Evolutionary conservation across 2,329 filamentous ascomycete genomes (phyloP), one percentile per base, ranked within the genome.

Genomic region (Fusarium buxicola): DNA sequence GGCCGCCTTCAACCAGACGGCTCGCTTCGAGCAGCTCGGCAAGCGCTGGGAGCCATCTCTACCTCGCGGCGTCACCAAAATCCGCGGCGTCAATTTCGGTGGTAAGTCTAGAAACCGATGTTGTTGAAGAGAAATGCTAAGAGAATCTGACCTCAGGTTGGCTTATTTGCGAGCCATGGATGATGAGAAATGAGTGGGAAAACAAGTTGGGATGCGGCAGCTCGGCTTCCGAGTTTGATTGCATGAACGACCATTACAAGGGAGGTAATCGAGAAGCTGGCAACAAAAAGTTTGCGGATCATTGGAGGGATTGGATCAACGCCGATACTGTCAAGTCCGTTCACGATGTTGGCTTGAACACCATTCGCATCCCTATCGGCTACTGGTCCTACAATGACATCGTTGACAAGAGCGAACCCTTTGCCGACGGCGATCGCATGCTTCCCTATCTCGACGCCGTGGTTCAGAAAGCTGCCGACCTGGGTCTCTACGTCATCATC

Each of bases 231-330:
- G 63, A 65, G 7, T 65, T 65, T 11, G 63, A 66, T 12, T 65
- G 63, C 21, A 65, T 65, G 63, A 39, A 35, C 1, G 54, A 66
- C 16, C 63, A 66, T 6, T 65, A 65, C 21, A 13, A 16, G 1
- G 55, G 55, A 25, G 13, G 15, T 9, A 47, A 63, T 3, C 62
- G 58, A 1, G 62, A 63, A 18, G 49, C 43, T 5, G 63, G 63
- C 7, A 66, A 66, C 7, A 13, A 49, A 2, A 45, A 40, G 1
- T 65, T 65, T 7, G 63, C 55, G 21, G 40, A 55, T 6, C 63
- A 65, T 9, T 65, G 62, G 62, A 60, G 35, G 15, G 46, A 54
- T 7, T 65, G 62, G 62, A 66, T 65, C 12, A 50, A 65, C 27
- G 27, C 63, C 2, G 63, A 18, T 8, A 66, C 62, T 2, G 62